Evolutionary conservation across 768 basidiomycete species (phyloP).

Genomic region (Candolleomyces aberdarensis): DNA sequence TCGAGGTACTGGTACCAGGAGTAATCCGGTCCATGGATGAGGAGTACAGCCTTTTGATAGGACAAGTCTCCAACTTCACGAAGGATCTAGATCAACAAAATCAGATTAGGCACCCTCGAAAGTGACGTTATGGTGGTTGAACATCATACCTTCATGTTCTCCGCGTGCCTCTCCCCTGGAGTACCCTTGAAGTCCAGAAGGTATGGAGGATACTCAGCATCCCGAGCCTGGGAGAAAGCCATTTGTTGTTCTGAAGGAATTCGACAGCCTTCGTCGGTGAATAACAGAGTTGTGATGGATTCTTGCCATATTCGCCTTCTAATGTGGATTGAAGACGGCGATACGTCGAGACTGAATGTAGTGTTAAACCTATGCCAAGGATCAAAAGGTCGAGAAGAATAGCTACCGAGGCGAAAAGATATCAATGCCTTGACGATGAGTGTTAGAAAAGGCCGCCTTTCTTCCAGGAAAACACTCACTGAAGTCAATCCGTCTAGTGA

Average conservation of each 20-base stretch:
- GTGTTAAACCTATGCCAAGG: background rate
- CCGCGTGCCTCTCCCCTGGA: slow-evolving; percentile 69
- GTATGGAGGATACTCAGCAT: slow-evolving; percentile 65
- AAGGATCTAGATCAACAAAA: slow-evolving; percentile 48
- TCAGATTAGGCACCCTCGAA: background rate
- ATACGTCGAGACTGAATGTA: slow-evolving; percentile 50
- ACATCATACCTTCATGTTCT: slow-evolving; percentile 84
- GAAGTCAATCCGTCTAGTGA: slow-evolving; percentile 68
- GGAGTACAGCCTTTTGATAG: slow-evolving; percentile 51
- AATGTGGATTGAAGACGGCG: slow-evolving; percentile 54
- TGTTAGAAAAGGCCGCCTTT: background rate
- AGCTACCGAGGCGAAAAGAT: slow-evolving; percentile 71
- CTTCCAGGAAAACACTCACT: slow-evolving; percentile 40
- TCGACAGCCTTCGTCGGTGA: slow-evolving; percentile 54
- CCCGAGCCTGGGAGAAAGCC: slow-evolving; percentile 53
- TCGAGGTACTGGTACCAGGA: slow-evolving; percentile 45
- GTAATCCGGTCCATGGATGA: slow-evolving; percentile 45
- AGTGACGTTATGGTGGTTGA: no score
- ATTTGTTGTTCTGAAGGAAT: slow-evolving; percentile 60
- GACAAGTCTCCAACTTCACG: slow-evolving; percentile 60
- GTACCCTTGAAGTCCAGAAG: slow-evolving; percentile 60
- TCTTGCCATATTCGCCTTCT: slow-evolving; percentile 81
- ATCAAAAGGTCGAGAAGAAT: background rate
- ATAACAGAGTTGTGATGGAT: slow-evolving; percentile 60
- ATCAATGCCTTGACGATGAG: slow-evolving; percentile 55